These are phyloP conservation scores for Fomes fomentarius DNA, from an alignment of 1,284 basidiomycete species.

Conservation along the genomic window DNA sequence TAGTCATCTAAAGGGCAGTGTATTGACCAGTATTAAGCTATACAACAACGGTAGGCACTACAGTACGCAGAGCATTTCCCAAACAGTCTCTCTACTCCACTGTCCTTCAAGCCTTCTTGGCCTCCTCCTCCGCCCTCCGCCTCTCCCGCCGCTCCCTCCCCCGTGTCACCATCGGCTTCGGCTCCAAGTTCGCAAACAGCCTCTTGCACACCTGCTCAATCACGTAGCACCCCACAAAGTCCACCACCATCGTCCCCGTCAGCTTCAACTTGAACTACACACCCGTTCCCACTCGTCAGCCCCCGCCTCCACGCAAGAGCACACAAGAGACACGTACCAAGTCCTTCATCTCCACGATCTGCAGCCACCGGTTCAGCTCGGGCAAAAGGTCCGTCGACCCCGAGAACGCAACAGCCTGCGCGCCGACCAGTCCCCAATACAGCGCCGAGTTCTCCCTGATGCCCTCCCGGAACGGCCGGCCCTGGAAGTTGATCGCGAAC, in stretches of 20 bases:
- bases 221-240: constrained; percentile 88
- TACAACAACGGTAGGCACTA: constrained; percentile 14
- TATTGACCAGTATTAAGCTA: constrained; percentile 15
- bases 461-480: constrained; percentile 94
- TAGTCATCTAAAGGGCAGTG: constrained; percentile 17
- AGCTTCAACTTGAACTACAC: constrained; percentile 80
- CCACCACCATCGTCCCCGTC: constrained; percentile 81
- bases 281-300: neutral
- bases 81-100: neutral
- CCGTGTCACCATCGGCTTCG: constrained; percentile 82
- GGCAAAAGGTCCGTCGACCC: constrained; percentile 94
- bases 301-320: neutral
- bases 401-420: constrained; percentile 88
- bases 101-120: constrained; percentile 12
- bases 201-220: constrained; percentile 86
- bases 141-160: constrained; percentile 73
- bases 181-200: constrained; percentile 88
- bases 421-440: constrained; percentile 90
- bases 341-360: constrained; percentile 90
- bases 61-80: constrained; percentile 6
- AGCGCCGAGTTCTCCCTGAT: constrained; percentile 91
- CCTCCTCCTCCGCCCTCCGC: constrained; percentile 21
- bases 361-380: constrained; percentile 95
- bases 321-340: constrained; percentile 51
- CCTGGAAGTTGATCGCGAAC: constrained; percentile 95